A percentile compares a stretch with the other conserved stretches of the same genome.
phyloP scores from a whole-genome alignment of 495 filamentous ascomycete species.

The Xylaria intraflava region DNA sequence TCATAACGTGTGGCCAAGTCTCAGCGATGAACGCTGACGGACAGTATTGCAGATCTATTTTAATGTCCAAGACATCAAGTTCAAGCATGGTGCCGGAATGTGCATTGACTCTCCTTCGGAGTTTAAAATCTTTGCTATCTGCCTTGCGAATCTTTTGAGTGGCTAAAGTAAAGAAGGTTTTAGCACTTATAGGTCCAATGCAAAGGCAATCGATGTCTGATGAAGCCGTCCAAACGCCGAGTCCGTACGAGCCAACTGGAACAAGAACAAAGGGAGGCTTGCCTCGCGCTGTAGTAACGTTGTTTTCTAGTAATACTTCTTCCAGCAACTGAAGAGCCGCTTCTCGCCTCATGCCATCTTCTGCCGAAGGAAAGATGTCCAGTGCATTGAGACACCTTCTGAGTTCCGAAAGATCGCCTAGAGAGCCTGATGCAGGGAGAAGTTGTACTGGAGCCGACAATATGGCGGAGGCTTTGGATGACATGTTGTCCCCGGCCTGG shows the following conservation, averaged over 20 bases:
- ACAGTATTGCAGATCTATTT: constrained; percentile 55
- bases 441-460: constrained; percentile 23
- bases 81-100: constrained; percentile 50
- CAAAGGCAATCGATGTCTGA: constrained; percentile 56
- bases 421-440: constrained; percentile 10
- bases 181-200: constrained; percentile 48
- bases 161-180: constrained; percentile 50
- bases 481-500: background rate
- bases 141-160: constrained; percentile 42
- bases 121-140: constrained; percentile 33
- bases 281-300: constrained; percentile 10
- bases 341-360: constrained; percentile 35
- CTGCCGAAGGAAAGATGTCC: constrained; percentile 34
- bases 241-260: constrained; percentile 55
- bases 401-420: constrained; percentile 20
- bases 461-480: constrained; percentile 12
- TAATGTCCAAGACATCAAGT: constrained; percentile 42
- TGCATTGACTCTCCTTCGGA: constrained; percentile 47
- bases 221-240: constrained; percentile 46
- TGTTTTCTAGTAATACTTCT: constrained; percentile 24
- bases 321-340: constrained; percentile 39
- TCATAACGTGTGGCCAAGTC: constrained; percentile 32
- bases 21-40: constrained; percentile 42
- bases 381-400: constrained; percentile 22
- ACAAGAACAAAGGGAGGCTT: constrained; percentile 39